A percentile compares a stretch with the other conserved stretches of the same genome.
phyloP scores from a whole-genome alignment of 352 stramenopile genomes.

The Plasmopara muralis region DNA sequence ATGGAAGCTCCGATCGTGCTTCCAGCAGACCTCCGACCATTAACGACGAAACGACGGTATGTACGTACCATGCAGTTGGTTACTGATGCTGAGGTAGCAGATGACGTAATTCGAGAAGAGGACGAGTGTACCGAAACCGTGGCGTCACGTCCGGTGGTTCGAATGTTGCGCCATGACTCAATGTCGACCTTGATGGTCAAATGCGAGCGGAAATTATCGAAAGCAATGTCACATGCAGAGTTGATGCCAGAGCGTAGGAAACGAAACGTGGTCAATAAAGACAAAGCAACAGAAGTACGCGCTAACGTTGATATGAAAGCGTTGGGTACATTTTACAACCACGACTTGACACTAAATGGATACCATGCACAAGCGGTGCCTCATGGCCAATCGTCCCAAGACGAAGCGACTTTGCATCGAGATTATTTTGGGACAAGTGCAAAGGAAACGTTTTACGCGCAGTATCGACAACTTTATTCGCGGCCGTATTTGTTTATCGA shows the following conservation, averaged over 20 bases:
- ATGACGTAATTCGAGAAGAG: conserved; percentile 8
- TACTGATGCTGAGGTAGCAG: conserved; percentile 12
- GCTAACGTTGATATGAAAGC: not conserved
- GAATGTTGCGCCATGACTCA: conserved; percentile 15
- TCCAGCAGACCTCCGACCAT: conserved; percentile 41
- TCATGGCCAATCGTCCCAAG: conserved; percentile 26
- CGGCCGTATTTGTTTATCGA: conserved; percentile 63
- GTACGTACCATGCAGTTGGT: conserved; percentile 61
- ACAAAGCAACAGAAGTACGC: not conserved
- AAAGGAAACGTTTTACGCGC: conserved; percentile 49
- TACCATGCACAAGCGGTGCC: conserved; percentile 17
- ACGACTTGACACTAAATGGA: not conserved
- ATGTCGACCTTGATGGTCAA: conserved; percentile 12
- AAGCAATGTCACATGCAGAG: conserved; percentile 14
- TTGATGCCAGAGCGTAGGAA: conserved; percentile 2
- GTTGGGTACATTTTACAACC: no score
- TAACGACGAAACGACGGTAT: conserved; percentile 40
- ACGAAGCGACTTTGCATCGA: conserved; percentile 33
- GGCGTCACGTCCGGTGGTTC: not conserved
- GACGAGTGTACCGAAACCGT: not conserved
- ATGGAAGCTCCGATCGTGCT: conserved; percentile 55
- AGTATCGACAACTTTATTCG: conserved; percentile 55
- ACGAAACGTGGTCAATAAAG: not conserved
- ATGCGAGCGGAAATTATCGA: conserved; percentile 14
- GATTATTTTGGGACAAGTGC: conserved; percentile 58